Evolutionary conservation across 441 rosid species (phyloP), one percentile per base, ranked within the genome.

Genomic region (Corymbia calophylla): DNA sequence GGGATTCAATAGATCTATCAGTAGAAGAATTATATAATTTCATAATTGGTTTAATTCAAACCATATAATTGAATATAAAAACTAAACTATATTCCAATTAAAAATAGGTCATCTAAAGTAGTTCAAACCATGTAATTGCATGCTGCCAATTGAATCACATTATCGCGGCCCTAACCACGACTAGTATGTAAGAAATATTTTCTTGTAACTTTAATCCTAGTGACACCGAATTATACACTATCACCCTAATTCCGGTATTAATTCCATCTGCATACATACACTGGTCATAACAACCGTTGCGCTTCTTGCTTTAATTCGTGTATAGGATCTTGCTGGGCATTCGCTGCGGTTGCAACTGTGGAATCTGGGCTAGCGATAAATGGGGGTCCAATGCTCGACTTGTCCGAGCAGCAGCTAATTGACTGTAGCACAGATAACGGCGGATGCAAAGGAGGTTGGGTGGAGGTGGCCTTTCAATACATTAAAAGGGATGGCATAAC

Each of bases 401-500:
- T 87, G 32, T 87, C 88, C 4, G 80, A 87, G 53, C 80, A 87
- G n/a, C 68, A 60, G 77, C 35, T 87, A 2, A 13, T 87, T 4
- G 54, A 87, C 13, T 60, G 88, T 5, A 39, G 25, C 62, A 39
- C 4, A 39, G 44, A 39, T 39, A 48, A 62, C 35, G 3, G 17
- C 2, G 56, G 81, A 31, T 87, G 81, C 88, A 5, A 5, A 5
- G 70, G 88, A 8, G 94, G 94, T 39, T 27, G 44, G 44, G 44
- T 53, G 7, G 60, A 86, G 92, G 68, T 87, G 35, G 94, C 94
- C 3, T 91, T 89, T 21, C 88, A 92, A 18, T 92, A 86, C 77
- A 92, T 92, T n/a, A 19, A 54, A n/a, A 89, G 27, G 31, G 8
- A 0, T 2, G 68, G 68, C 32, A 62, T 62, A n/a, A 27, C 31